Evolutionary conservation across 2,329 filamentous ascomycete species (phyloP).

Genomic region (Diaporthe velutina): DNA sequence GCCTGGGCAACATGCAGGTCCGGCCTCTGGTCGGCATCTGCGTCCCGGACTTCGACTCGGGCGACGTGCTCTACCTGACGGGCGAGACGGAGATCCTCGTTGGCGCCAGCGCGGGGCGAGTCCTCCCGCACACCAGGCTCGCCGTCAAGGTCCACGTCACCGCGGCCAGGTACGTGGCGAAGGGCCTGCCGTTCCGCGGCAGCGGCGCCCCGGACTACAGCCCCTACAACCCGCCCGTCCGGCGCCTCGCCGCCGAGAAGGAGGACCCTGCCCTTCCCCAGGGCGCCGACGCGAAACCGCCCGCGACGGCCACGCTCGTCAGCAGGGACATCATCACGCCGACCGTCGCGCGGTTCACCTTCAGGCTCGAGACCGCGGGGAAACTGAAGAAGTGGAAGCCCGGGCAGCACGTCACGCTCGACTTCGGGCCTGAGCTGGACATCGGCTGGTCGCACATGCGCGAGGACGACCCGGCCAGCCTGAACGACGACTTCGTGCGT

Average conservation of each 20-base stretch:
- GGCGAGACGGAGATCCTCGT: slow-evolving; percentile 76
- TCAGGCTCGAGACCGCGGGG: slow-evolving; percentile 49
- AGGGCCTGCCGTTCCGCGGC: slow-evolving; percentile 78
- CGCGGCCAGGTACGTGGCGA: slow-evolving; percentile 71
- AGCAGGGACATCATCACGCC: slow-evolving; percentile 73
- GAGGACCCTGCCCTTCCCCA: neutral
- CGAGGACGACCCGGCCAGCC: slow-evolving; percentile 80
- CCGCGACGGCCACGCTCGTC: slow-evolving; percentile 66
- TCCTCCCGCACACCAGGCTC: slow-evolving; percentile 79
- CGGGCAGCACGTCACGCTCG: slow-evolving; percentile 83
- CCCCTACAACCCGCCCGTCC: slow-evolving; percentile 84
- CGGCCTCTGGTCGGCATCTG: slow-evolving; percentile 78
- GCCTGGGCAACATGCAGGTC: slow-evolving; percentile 79
- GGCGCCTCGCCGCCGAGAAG: slow-evolving; percentile 72
- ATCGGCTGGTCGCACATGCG: slow-evolving; percentile 86
- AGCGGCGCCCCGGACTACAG: slow-evolving; percentile 67
- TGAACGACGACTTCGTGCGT: slow-evolving; percentile 88
- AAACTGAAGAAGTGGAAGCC: slow-evolving; percentile 64
- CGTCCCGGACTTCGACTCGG: slow-evolving; percentile 80
- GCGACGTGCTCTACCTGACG: slow-evolving; percentile 80
- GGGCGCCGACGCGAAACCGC: slow-evolving; percentile 17
- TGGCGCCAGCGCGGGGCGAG: slow-evolving; percentile 69
- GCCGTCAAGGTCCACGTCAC: slow-evolving; percentile 77
- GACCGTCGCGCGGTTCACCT: slow-evolving; percentile 74
- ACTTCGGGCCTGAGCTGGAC: slow-evolving; percentile 78